A percentile compares a stretch with the other conserved stretches of the same genome.
These are phyloP conservation scores for Usnea hakonensis DNA, from an alignment of 495 filamentous ascomycete genomes.

Conservation along the genomic window DNA sequence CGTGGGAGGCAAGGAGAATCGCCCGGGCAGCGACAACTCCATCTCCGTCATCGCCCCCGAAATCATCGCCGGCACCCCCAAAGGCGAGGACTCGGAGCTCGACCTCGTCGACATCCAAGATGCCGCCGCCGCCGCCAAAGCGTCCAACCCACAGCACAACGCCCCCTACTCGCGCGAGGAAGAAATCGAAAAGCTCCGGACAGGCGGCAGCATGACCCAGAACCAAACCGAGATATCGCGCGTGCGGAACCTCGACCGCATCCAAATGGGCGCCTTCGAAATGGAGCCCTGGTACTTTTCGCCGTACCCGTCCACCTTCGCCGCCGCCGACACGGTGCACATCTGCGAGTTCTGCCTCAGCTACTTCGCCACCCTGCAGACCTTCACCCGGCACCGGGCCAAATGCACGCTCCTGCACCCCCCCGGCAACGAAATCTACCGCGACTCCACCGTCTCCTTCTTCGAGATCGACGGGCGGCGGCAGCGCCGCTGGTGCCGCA, in stretches of 20 bases:
- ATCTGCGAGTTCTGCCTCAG: slow-evolving; percentile 96
- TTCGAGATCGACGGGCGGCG: slow-evolving; percentile 94
- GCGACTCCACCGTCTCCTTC: slow-evolving; percentile 88
- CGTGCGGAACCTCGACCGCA: slow-evolving; percentile 82
- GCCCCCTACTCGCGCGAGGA: slow-evolving; percentile 71
- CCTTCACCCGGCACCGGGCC: slow-evolving; percentile 72
- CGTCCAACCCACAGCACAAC: slow-evolving; percentile 34
- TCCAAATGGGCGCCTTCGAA: slow-evolving; percentile 89
- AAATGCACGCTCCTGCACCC: slow-evolving; percentile 93
- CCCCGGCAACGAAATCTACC: slow-evolving; percentile 96
- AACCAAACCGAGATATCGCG: slow-evolving; percentile 95
- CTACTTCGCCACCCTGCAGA: slow-evolving; percentile 73
- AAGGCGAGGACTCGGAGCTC: slow-evolving; percentile 52
- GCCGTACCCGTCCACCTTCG: slow-evolving; percentile 83
- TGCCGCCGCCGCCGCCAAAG: slow-evolving; percentile 45
- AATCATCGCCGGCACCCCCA: slow-evolving; percentile 44
- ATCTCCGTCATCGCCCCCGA: slow-evolving; percentile 43
- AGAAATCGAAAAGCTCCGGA: slow-evolving; percentile 91
- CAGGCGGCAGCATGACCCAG: slow-evolving; percentile 94
- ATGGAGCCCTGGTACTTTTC: slow-evolving; percentile 99
- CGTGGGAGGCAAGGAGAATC: slow-evolving; percentile 56
- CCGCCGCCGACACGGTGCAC: slow-evolving; percentile 79
- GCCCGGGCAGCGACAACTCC: slow-evolving; percentile 39
- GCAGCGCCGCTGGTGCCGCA: slow-evolving; percentile 96
- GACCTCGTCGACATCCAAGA: slow-evolving; percentile 61